Base-by-base conservation (phyloP, 257 asterid species). In the Nicotiana paniculata region DNA sequence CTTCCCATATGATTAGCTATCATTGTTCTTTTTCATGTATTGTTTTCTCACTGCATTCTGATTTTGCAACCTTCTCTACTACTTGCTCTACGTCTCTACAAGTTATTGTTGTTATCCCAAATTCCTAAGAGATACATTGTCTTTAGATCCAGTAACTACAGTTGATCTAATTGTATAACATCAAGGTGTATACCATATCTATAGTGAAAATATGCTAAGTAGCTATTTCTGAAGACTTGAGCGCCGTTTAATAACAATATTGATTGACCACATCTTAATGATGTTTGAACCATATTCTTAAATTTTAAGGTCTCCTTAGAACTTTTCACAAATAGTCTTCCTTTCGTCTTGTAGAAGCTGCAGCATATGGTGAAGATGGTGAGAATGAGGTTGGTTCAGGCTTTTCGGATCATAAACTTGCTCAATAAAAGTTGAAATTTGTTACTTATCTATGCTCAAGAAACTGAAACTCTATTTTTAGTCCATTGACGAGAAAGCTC, bases 401-500 rank as follows among this genome's bases (percentile, higher is more conserved):
- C 68, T 72, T 80, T 66, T 81, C 32, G 37, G 62, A 26, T 66
- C 62, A 28, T 54, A 7, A 12, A 6, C 30, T 64, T 58, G 48
- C 67, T 77, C 28, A 48, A 39, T 62, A 69, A 30, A 51, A 48
- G 51, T 21, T 65, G 62, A 57, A 28, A 18, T 30, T 26, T 86
- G 70, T 69, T 30, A 24, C 67, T 54, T 37, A 13, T 61, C 5
- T 81, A 8, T 28, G 54, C 77, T 9, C 83, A 65, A 51, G 62
- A 80, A 43, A 80, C 72, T 81, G 67, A 48, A 57, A 18, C 78
- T 81, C 48, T 58, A 81, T 26, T 69, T 53, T 66, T 82, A 85
- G 83, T 90, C 98, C 28, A 85, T 83, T 11, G 97, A 96, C 54
- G 96, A 81, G 61, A 91, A 91, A 86, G 99, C 97, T 63, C 91